Percentiles rank a stretch among this genome's conserved stretches.
phyloP scores from a whole-genome alignment of 345 rosid species.

The Pistacia atlantica region DNA sequence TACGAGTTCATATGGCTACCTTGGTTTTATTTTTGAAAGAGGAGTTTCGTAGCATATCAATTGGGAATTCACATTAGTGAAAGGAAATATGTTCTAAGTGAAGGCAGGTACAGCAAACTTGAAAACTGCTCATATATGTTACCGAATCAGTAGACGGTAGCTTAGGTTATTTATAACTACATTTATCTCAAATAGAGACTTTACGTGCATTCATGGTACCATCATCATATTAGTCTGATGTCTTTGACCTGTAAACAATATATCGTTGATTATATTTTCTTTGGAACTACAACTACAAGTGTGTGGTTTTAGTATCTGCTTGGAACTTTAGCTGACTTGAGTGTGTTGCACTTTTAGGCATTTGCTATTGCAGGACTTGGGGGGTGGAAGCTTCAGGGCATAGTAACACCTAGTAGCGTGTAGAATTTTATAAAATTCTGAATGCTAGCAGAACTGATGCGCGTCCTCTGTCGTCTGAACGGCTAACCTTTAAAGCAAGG shows the following conservation, averaged over 20 bases:
- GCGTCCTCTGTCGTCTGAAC: not conserved
- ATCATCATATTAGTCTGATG: not conserved
- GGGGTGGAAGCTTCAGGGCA: slow-evolving; percentile 91
- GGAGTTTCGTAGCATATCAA: no score
- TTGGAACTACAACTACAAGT: not conserved
- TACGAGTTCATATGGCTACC: not conserved
- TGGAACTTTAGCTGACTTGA: slow-evolving; percentile 2
- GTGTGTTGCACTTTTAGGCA: slow-evolving; percentile 56
- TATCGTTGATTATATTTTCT: not conserved
- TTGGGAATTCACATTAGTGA: not conserved
- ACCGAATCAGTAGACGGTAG: no score
- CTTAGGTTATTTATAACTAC: not conserved
- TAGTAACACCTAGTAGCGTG: slow-evolving; percentile 62
- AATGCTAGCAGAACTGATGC: not conserved
- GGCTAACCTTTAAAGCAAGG: not conserved
- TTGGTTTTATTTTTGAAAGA: not conserved
- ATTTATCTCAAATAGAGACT: not conserved
- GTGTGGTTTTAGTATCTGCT: not conserved
- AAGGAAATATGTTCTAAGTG: not conserved
- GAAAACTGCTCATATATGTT: not conserved
- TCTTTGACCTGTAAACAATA: not conserved
- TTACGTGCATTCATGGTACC: not conserved
- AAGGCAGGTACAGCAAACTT: not conserved
- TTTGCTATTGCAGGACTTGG: slow-evolving; percentile 80
- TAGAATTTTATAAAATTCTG: slow-evolving; percentile 12